Conservation (phyloP, 2,329 filamentous ascomycete genomes). For the Tolypocladium sp. region DNA sequence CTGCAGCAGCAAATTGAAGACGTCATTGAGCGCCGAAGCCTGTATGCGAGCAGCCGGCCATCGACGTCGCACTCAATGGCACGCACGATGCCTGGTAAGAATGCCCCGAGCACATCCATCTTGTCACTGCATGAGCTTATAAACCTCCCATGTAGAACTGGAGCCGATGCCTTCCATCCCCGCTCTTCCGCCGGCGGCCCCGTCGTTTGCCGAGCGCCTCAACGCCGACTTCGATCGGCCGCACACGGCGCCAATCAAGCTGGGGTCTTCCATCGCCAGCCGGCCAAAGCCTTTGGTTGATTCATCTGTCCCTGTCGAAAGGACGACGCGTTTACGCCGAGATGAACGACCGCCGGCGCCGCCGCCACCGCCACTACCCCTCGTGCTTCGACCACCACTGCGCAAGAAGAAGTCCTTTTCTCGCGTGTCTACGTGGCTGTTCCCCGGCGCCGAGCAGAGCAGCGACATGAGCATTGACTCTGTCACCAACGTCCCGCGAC, state of each 20-base stretch:
- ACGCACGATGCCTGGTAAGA: slow-evolving; percentile 20
- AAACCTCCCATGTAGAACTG: slow-evolving; percentile 23
- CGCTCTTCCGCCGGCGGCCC: slow-evolving; percentile 45
- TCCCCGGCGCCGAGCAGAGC: slow-evolving; percentile 28
- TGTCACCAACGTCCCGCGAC: slow-evolving; percentile 45
- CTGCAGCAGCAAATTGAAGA: slow-evolving; percentile 52
- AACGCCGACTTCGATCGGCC: slow-evolving; percentile 34
- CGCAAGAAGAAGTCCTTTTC: slow-evolving; percentile 61
- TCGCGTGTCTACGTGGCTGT: slow-evolving; percentile 51
- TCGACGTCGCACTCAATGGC: slow-evolving; percentile 37
- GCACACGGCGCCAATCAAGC: slow-evolving; percentile 22
- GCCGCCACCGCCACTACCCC: slow-evolving; percentile 47
- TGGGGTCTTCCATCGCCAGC: slow-evolving; percentile 20
- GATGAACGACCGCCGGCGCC: slow-evolving; percentile 31
- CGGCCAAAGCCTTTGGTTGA: slow-evolving; percentile 12
- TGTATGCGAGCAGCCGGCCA: slow-evolving; percentile 44
- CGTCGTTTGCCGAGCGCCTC: slow-evolving; percentile 48
- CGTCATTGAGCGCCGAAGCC: slow-evolving; percentile 50
- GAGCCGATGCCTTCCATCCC: slow-evolving; percentile 48
- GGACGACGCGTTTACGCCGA: not conserved
- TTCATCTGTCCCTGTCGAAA: not conserved
- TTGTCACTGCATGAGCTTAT: not conserved
- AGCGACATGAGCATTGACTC: slow-evolving; percentile 35
- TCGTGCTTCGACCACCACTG: slow-evolving; percentile 49
- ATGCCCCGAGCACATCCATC: slow-evolving; percentile 1